phyloP scores from a whole-genome alignment of 495 filamentous ascomycete species.

The Pyronema domesticum region DNA sequence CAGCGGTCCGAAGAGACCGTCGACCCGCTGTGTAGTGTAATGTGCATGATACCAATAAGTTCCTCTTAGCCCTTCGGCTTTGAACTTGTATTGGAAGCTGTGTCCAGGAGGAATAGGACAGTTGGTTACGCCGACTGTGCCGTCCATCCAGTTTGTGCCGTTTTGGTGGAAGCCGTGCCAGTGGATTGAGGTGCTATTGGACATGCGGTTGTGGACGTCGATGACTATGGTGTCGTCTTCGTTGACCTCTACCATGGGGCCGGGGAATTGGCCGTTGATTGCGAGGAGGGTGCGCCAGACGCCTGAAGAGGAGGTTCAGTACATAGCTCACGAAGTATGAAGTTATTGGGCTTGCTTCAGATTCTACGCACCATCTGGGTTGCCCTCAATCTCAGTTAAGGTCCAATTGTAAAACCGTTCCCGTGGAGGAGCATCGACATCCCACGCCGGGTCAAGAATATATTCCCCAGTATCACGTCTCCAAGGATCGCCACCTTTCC shows the following conservation, averaged over 20 bases:
- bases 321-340: background rate
- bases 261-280: constrained; percentile 39
- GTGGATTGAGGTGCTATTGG: constrained; percentile 33
- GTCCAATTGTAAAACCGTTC: constrained; percentile 31
- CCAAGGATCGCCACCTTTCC: background rate
- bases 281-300: constrained; percentile 35
- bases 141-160: constrained; percentile 46
- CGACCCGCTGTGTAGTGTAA: constrained; percentile 19
- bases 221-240: constrained; percentile 20
- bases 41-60: constrained; percentile 24
- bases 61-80: constrained; percentile 9
- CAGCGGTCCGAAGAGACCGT: constrained; percentile 41
- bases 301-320: constrained; percentile 13
- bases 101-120: constrained; percentile 46
- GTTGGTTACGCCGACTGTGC: constrained; percentile 41
- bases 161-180: constrained; percentile 54
- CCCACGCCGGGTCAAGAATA: constrained; percentile 28
- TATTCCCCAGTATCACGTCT: constrained; percentile 25
- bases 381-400: constrained; percentile 28
- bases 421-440: constrained; percentile 26
- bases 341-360: too few species aligned
- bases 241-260: constrained; percentile 35
- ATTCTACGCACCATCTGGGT: constrained; percentile 22
- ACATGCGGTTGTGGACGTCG: constrained; percentile 23
- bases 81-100: constrained; percentile 35